Percentiles rank a stretch among this genome's conserved stretches.
phyloP scores from a whole-genome alignment of 2,329 filamentous ascomycete species.

The Fusarium marasasianum region DNA sequence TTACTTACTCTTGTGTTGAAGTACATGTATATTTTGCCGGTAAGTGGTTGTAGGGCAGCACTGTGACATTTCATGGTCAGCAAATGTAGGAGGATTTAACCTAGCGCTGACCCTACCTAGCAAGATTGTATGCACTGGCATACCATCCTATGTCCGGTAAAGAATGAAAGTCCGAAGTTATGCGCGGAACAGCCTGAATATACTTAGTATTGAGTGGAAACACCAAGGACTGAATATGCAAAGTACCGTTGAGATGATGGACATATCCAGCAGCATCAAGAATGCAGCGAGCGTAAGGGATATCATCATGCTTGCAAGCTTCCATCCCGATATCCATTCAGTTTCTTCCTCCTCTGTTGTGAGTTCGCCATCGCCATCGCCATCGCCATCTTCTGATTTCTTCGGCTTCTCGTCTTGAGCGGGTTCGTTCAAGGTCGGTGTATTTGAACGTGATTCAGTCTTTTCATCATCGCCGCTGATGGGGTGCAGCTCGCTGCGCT shows the following conservation, averaged over 20 bases:
- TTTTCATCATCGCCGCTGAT: conserved; percentile 7
- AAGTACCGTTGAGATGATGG: conserved; percentile 61
- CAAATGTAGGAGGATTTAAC: conserved; percentile 31
- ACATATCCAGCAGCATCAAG: conserved; percentile 60
- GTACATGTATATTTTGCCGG: conserved; percentile 60
- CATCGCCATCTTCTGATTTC: conserved; percentile 10
- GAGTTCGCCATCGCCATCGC: background rate
- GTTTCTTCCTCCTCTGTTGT: conserved; percentile 16
- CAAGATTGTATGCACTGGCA: conserved; percentile 58
- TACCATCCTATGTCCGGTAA: conserved; percentile 66
- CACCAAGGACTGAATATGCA: background rate
- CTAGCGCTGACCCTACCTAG: conserved; percentile 47
- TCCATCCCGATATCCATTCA: conserved; percentile 42
- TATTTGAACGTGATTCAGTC: conserved; percentile 8
- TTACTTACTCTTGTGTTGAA: conserved; percentile 37
- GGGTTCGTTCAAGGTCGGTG: conserved; percentile 34
- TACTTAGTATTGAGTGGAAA: background rate
- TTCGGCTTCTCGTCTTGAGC: conserved; percentile 1
- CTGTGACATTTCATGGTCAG: conserved; percentile 44
- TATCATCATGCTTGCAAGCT: conserved; percentile 48
- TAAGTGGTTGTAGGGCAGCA: conserved; percentile 60
- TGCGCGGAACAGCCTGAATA: conserved; percentile 56
- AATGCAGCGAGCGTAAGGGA: conserved; percentile 56
- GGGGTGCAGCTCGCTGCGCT: background rate
- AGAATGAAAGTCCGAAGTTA: conserved; percentile 61